Evolutionary conservation across 2,329 filamentous ascomycete species (phyloP).

Genomic region (Periconia digitata): DNA sequence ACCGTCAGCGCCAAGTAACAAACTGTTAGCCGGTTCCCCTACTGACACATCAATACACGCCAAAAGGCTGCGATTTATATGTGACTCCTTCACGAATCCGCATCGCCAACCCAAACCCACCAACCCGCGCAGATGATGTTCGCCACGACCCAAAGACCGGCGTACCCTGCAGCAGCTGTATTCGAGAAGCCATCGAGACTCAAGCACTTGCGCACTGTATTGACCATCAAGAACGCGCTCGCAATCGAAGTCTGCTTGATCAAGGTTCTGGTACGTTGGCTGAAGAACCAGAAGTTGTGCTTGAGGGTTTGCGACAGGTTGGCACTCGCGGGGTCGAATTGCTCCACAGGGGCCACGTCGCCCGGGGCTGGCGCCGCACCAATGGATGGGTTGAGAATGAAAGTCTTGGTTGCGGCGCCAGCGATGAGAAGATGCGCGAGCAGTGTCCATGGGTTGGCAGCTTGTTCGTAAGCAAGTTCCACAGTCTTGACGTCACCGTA

Average conservation of each 20-base stretch:
- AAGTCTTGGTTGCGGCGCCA: conserved; percentile 71
- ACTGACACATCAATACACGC: not conserved
- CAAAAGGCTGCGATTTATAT: not conserved
- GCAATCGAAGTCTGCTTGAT: conserved; percentile 57
- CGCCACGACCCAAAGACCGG: conserved; percentile 72
- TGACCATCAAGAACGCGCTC: conserved; percentile 49
- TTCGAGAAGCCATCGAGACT: conserved; percentile 71
- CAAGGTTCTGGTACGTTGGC: conserved; percentile 64
- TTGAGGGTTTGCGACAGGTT: conserved; percentile 69
- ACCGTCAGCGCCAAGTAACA: not conserved
- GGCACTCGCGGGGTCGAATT: conserved; percentile 67
- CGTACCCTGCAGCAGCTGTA: conserved; percentile 71
- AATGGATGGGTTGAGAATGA: conserved; percentile 74
- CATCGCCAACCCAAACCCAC: conserved; percentile 54
- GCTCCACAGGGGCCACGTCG: conserved; percentile 49
- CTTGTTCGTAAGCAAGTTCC: conserved; percentile 64
- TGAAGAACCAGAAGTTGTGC: conserved; percentile 73
- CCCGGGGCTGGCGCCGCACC: conserved; percentile 56
- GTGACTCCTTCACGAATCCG: conserved; percentile 2
- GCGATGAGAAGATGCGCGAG: conserved; percentile 64
- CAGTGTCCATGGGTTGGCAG: no score
- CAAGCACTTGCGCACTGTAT: conserved; percentile 66
- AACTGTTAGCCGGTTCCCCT: not conserved
- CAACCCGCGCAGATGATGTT: conserved; percentile 61
- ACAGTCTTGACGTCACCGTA: conserved; percentile 76